Evolutionary conservation across 108 stramenopile species (phyloP).

Genomic region (Pseudonitzschia pungens): DNA sequence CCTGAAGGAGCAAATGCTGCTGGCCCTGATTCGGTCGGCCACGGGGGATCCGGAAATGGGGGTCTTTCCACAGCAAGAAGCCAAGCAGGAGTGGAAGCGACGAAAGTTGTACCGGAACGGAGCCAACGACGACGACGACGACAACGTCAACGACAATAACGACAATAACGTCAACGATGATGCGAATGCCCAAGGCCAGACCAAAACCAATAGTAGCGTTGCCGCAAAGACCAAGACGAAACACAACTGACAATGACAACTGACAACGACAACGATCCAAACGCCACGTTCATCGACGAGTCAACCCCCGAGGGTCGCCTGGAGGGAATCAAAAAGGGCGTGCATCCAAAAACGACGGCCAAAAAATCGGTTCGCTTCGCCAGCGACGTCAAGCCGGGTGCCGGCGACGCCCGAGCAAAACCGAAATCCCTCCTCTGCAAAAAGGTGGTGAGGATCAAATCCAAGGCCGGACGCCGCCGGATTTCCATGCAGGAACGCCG

Average conservation of each 20-base stretch:
- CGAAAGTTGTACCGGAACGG: constrained; percentile 17
- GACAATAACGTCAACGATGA: constrained; percentile 1
- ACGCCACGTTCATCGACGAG: constrained; percentile 2
- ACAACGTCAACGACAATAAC: neutral
- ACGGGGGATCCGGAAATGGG: constrained; percentile 35
- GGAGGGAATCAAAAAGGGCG: constrained; percentile 29
- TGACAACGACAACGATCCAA: neutral
- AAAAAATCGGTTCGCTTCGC: constrained; percentile 21
- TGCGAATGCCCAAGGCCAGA: no score
- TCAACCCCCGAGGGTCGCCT: constrained; percentile 13
- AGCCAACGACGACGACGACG: neutral
- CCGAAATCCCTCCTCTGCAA: constrained; percentile 4
- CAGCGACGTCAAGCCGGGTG: neutral
- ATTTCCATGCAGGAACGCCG: constrained; percentile 28
- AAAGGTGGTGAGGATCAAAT: neutral
- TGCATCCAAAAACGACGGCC: neutral
- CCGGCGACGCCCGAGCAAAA: neutral
- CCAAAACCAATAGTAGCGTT: no score
- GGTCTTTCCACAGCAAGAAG: constrained; percentile 31
- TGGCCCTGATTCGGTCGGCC: constrained; percentile 44
- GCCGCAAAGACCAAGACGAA: no score
- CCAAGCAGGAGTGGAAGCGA: constrained; percentile 24
- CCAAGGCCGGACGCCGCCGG: constrained; percentile 20
- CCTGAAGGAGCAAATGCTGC: constrained; percentile 64
- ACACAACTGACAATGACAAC: no score